phyloP scores from a whole-genome alignment of 768 basidiomycete species.

The Leccinum ochraceum region DNA sequence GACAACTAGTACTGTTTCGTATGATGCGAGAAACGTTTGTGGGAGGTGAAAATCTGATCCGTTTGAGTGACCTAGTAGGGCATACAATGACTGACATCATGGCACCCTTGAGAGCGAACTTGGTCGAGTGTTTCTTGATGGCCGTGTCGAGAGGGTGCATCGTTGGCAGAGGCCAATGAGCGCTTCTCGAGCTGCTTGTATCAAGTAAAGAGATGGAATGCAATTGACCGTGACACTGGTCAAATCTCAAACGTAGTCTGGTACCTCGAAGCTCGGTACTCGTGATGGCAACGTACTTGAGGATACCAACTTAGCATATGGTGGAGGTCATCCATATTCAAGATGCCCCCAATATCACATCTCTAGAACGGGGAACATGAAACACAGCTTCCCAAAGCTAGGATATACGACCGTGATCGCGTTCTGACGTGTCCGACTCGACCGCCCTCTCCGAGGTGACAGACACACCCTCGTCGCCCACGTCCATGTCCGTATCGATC shows the following conservation, averaged over 20 bases:
- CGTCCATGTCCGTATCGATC: slow-evolving; percentile 43
- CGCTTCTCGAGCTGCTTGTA: neutral
- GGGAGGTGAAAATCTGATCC: too few relatives aligned
- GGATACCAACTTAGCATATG: too few relatives aligned
- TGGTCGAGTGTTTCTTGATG: neutral
- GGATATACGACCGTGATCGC: neutral
- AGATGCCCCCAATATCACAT: neutral
- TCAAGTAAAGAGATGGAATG: neutral
- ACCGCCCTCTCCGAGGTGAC: slow-evolving; percentile 17
- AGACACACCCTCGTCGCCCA: slow-evolving; percentile 28
- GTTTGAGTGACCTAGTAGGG: too few relatives aligned
- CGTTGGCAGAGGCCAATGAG: neutral
- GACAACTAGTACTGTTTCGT: too few relatives aligned
- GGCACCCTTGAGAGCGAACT: too few relatives aligned
- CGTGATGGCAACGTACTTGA: too few relatives aligned
- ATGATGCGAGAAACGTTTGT: too few relatives aligned
- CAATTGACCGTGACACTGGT: neutral
- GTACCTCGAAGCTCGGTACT: neutral
- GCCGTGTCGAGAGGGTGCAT: neutral
- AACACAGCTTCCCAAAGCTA: neutral
- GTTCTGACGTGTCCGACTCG: slow-evolving; percentile 7
- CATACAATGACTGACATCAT: too few relatives aligned
- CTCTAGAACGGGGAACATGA: neutral
- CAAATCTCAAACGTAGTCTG: neutral
- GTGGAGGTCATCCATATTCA: neutral